Evolutionary conservation across 2,329 filamentous ascomycete species (phyloP).

Genomic region (Talaromyces funiculosus): DNA sequence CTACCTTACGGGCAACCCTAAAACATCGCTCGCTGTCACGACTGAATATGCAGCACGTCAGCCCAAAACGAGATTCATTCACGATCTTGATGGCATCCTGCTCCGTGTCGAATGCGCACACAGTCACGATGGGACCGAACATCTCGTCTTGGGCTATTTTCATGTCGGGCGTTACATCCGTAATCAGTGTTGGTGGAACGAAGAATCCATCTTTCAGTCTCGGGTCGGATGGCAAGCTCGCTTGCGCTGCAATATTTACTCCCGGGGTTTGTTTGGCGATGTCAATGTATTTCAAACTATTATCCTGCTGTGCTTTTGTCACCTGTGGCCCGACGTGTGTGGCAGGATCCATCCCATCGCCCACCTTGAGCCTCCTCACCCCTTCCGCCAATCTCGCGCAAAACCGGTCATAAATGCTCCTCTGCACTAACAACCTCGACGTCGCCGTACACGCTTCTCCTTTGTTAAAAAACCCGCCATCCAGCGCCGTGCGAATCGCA

Average conservation of each 20-base stretch:
- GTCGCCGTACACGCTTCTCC: neutral
- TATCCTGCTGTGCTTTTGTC: neutral
- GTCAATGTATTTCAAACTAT: neutral
- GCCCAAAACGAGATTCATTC: neutral
- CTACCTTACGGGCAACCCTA: neutral
- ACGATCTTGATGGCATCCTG: neutral
- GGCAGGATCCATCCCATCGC: neutral
- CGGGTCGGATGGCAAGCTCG: neutral
- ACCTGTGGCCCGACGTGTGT: neutral
- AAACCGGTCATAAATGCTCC: neutral
- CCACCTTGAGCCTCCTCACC: neutral
- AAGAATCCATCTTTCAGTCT: neutral
- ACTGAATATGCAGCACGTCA: neutral
- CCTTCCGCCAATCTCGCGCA: neutral
- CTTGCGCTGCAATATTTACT: neutral
- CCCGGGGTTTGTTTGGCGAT: neutral
- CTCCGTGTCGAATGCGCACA: neutral
- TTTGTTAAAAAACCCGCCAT: neutral
- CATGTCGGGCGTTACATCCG: neutral
- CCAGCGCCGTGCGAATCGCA: neutral
- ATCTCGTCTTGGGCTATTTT: neutral
- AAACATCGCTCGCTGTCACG: neutral
- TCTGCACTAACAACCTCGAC: neutral
- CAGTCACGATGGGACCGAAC: neutral
- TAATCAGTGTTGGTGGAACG: neutral